Percentiles rank a stretch among this genome's conserved stretches.
phyloP scores from a whole-genome alignment of 208 protist genomes.

The Acanthamoeba lenticulata region DNA sequence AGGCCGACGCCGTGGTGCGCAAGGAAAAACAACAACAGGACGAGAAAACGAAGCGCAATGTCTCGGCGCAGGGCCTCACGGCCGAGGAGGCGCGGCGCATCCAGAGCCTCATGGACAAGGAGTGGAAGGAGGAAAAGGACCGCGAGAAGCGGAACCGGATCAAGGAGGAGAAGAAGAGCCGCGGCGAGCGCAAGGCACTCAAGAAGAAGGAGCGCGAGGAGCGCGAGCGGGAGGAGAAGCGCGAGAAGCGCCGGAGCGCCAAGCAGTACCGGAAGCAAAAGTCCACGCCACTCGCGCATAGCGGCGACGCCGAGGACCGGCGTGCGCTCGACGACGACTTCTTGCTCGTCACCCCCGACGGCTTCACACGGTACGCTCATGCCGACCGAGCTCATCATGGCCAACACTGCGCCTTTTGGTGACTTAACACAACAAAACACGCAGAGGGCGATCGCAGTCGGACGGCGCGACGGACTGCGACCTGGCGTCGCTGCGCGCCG shows the following conservation, averaged over 20 bases:
- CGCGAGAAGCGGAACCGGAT: background rate
- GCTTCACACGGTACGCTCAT: background rate
- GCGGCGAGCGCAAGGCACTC: background rate
- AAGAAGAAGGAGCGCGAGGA: background rate
- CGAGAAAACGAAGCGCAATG: background rate
- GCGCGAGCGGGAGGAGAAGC: too few species aligned
- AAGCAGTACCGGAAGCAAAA: background rate
- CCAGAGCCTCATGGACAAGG: background rate
- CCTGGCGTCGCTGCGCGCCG: background rate
- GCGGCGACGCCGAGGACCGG: background rate
- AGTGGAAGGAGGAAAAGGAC: constrained; percentile 18
- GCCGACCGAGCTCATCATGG: too few species aligned
- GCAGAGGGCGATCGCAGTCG: background rate
- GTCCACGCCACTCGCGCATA: background rate
- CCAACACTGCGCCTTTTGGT: background rate
- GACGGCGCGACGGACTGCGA: background rate
- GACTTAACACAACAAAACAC: background rate
- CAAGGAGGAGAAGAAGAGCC: background rate
- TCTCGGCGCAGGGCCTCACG: background rate
- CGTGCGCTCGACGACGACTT: background rate
- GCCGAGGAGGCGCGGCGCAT: background rate
- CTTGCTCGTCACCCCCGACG: background rate
- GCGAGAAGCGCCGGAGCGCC: too few species aligned
- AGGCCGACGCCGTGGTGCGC: too few species aligned
- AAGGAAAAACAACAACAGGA: background rate